phyloP scores from a whole-genome alignment of 495 filamentous ascomycete genomes.

The Penicillium diatomitis region DNA sequence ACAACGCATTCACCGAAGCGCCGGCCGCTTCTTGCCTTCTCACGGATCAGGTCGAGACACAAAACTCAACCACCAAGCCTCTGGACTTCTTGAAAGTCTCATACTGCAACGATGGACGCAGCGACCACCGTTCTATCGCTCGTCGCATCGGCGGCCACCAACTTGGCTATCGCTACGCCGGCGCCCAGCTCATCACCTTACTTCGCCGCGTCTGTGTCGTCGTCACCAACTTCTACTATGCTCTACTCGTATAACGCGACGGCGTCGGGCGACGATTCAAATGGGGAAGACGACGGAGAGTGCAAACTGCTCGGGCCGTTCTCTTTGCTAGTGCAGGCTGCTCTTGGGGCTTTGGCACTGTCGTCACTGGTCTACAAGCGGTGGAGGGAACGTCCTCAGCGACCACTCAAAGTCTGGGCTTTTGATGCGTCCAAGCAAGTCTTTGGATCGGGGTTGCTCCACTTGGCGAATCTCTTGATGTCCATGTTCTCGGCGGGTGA shows the following conservation, averaged over 20 bases:
- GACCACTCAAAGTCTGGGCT: conserved; percentile 88
- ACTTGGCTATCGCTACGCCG: conserved; percentile 11
- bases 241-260: conserved; percentile 12
- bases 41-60: background rate
- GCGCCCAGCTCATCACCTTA: conserved; percentile 1
- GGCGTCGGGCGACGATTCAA: conserved; percentile 5
- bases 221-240: conserved; percentile 4
- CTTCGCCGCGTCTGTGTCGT: conserved; percentile 1
- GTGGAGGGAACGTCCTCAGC: conserved; percentile 82
- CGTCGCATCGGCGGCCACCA: conserved; percentile 13
- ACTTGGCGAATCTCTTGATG: conserved; percentile 87
- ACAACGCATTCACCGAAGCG: background rate
- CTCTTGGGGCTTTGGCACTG: conserved; percentile 76
- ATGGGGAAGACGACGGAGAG: conserved; percentile 49
- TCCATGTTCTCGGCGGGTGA: conserved; percentile 86
- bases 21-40: conserved; percentile 1
- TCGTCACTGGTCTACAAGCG: conserved; percentile 85
- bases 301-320: conserved; percentile 79
- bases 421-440: conserved; percentile 98
- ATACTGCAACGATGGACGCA: background rate
- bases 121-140: conserved; percentile 7
- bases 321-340: conserved; percentile 79
- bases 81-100: background rate
- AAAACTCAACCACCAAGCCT: background rate
- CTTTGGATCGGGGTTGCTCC: conserved; percentile 83